A percentile compares a stretch with the other conserved stretches of the same genome.
Evolutionary conservation across 2,329 filamentous ascomycete genomes (phyloP).

Genomic region (Aspergillus vadensis): DNA sequence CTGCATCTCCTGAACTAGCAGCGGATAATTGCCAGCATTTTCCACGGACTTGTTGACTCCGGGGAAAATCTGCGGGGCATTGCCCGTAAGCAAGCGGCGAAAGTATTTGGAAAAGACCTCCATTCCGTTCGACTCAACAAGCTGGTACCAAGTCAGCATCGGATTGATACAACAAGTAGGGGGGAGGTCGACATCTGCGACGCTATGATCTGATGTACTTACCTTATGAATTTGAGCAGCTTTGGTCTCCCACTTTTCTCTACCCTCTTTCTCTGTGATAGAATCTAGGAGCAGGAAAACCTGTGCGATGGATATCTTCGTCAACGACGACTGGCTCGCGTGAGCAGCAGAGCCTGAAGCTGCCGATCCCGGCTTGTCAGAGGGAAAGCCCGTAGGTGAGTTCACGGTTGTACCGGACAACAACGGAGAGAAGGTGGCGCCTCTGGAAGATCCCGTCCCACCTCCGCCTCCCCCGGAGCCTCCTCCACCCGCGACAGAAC

Average conservation of each 20-base stretch:
- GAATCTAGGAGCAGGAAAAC: slow-evolving; percentile 91
- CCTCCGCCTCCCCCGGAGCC: slow-evolving; percentile 52
- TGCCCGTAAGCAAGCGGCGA: slow-evolving; percentile 84
- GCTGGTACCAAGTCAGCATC: slow-evolving; percentile 51
- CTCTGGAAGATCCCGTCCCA: slow-evolving; percentile 59
- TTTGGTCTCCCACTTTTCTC: slow-evolving; percentile 88
- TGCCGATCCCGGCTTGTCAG: slow-evolving; percentile 48
- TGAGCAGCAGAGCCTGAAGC: slow-evolving; percentile 44
- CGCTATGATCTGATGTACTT: slow-evolving; percentile 39
- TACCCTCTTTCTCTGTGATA: slow-evolving; percentile 90
- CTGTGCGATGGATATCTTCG: slow-evolving; percentile 93
- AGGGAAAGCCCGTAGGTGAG: slow-evolving; percentile 55
- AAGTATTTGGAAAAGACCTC: slow-evolving; percentile 98
- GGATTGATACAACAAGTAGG: no score
- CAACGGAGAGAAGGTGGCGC: slow-evolving; percentile 62
- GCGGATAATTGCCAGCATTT: slow-evolving; percentile 78
- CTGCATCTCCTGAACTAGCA: slow-evolving; percentile 80
- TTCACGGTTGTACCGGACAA: slow-evolving; percentile 58
- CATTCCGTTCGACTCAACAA: slow-evolving; percentile 98
- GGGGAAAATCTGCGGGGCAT: slow-evolving; percentile 89
- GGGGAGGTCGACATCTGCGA: neutral
- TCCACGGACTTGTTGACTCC: slow-evolving; percentile 71
- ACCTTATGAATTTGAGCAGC: slow-evolving; percentile 91
- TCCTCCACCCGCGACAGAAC: slow-evolving; percentile 55
- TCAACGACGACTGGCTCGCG: slow-evolving; percentile 64